phyloP scores from a whole-genome alignment of 495 filamentous ascomycete genomes.

The Bryoglossum gracile region DNA sequence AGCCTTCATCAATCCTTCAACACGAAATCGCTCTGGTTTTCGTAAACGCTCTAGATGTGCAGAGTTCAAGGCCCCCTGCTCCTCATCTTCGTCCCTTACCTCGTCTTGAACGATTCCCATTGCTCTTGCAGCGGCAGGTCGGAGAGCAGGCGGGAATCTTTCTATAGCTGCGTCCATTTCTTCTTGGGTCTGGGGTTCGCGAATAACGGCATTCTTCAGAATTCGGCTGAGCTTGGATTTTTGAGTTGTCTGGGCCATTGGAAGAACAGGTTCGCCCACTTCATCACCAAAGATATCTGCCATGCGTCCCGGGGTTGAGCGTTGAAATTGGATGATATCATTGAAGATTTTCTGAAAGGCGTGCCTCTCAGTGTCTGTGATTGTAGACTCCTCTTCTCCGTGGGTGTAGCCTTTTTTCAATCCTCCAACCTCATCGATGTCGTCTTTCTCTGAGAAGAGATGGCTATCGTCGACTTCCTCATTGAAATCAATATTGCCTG shows the following conservation, averaged over 20 bases:
- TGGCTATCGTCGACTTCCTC: slow-evolving; percentile 1
- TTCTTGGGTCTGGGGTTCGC: not conserved
- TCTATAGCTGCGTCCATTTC: slow-evolving; percentile 9
- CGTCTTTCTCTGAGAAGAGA: slow-evolving; percentile 2
- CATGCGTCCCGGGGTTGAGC: not conserved
- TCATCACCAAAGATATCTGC: not conserved
- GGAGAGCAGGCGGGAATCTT: slow-evolving; percentile 19
- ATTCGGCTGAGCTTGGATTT: slow-evolving; percentile 9
- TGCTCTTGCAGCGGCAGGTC: slow-evolving; percentile 20
- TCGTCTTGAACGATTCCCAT: slow-evolving; percentile 9
- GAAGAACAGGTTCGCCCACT: not conserved
- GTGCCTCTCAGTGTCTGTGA: slow-evolving; percentile 47
- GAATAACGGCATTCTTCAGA: not conserved
- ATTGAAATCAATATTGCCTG: slow-evolving; percentile 7
- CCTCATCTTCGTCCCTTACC: slow-evolving; percentile 2
- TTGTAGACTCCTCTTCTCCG: slow-evolving; percentile 34
- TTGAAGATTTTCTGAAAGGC: slow-evolving; percentile 54
- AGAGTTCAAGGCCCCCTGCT: not conserved
- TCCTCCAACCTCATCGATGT: slow-evolving; percentile 8
- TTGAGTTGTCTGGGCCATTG: not conserved
- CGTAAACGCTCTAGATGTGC: slow-evolving; percentile 31
- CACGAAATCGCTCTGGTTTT: slow-evolving; percentile 32
- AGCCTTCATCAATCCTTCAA: slow-evolving; percentile 40
- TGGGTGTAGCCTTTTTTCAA: not conserved
- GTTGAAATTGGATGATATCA: slow-evolving; percentile 34